phyloP scores from a whole-genome alignment of 345 rosid species.

The Populus alba region DNA sequence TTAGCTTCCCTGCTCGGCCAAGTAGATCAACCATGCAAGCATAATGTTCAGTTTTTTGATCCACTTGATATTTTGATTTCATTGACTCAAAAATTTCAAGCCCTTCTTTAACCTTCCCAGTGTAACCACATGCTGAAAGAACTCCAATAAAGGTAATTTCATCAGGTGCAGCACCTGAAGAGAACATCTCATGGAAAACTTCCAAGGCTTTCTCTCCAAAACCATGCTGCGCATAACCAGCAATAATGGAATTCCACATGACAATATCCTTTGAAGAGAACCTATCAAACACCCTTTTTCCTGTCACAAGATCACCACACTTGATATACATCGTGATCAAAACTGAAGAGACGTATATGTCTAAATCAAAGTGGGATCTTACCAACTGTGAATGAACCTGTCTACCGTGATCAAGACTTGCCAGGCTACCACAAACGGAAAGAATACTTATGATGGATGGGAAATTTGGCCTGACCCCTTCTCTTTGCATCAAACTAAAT shows the following conservation, averaged over 20 bases:
- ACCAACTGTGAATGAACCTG: conserved; percentile 69
- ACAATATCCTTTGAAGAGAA: conserved; percentile 59
- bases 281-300: conserved; percentile 58
- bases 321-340: conserved; percentile 77
- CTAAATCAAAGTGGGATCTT: conserved; percentile 56
- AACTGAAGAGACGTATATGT: conserved; percentile 72
- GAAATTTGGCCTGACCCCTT: conserved; percentile 51
- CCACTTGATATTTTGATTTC: conserved; percentile 50
- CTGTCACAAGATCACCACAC: conserved; percentile 68
- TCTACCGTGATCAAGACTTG: conserved; percentile 67
- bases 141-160: conserved; percentile 72
- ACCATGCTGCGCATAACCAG: conserved; percentile 79
- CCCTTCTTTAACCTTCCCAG: conserved; percentile 68
- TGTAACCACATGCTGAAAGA: conserved; percentile 77
- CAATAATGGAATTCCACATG: conserved; percentile 80
- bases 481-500: conserved; percentile 59
- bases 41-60: conserved; percentile 58
- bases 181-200: conserved; percentile 58
- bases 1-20: conserved; percentile 63
- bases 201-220: conserved; percentile 61
- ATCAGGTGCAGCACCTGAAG: conserved; percentile 52
- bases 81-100: conserved; percentile 57
- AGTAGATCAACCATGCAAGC: conserved; percentile 86
- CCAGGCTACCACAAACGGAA: conserved; percentile 64
- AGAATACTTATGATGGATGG: conserved; percentile 66